Base-by-base conservation (phyloP, 2,329 filamentous ascomycete genomes). In the Hypoxylon sp. region DNA sequence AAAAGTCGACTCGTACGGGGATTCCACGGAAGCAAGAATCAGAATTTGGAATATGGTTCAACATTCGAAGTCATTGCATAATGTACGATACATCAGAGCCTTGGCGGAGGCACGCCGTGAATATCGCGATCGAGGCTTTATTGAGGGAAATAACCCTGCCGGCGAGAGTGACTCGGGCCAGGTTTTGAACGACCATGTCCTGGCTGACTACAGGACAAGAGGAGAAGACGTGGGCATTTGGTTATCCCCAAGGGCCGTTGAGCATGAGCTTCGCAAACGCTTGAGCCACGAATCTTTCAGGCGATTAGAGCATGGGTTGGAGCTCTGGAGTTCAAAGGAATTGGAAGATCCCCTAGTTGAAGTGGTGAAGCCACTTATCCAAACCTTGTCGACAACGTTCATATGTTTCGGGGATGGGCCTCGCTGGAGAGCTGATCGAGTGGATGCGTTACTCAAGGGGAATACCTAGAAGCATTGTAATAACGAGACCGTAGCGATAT, bases 381-480 rank as follows among this genome's bases (percentile, higher is more conserved):
- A 59, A 21, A 59, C 51, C 9, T 32, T 68, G 3, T 53, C 59
- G 2, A 57, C 48, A 31, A 59, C 36, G n/a, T 67, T 44, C 37
- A 55, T 57, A 2, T 67, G 66, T 23, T 66, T 67, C 21, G 66
- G 65, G 1, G 47, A 66, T 38, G 65, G 65, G 13, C 66, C 65
- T n/a, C 54, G 61, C 16, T 68, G 65, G 65, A 55, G 45, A 13
- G 26, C 46, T 5, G 59, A 63, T 20, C 13, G 15, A 3, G 26
- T 63, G 7, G 52, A 51, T 11, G 41, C 51, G 11, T 20, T 65
- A 20, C 57, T 63, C 11, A 41, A 36, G 12, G 40, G 51, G 12
- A 31, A 26, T 9, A 25, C 21, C 21, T 25, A 25, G 21, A 25
- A 9, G 21, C 9, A 9, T 5, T 25, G 21, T 25, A n/a, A n/a